Evolutionary conservation across 2,329 filamentous ascomycete species (phyloP).

Genomic region (Aspergillus pseudoterreus): DNA sequence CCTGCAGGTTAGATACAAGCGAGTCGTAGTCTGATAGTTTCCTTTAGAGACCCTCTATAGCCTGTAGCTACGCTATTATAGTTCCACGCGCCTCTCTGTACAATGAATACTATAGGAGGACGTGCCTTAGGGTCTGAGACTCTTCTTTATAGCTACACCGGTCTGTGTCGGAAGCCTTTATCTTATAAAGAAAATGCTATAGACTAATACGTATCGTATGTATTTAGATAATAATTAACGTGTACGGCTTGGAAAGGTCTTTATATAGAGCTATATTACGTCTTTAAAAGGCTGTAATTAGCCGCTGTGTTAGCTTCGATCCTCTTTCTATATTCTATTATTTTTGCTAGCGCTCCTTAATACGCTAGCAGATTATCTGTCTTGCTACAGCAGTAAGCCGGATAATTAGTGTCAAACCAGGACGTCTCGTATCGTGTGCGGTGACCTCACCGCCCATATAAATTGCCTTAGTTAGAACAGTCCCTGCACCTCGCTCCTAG

Average conservation of each 20-base stretch:
- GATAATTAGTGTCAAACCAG: too few relatives aligned
- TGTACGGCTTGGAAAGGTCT: background rate
- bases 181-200: slow-evolving; percentile 7
- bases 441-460: too few relatives aligned
- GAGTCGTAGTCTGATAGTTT: background rate
- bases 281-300: background rate
- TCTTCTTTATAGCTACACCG: slow-evolving; percentile 1
- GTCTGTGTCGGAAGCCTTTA: slow-evolving; percentile 4
- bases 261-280: background rate
- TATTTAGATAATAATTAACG: slow-evolving; percentile 7
- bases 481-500: too few relatives aligned
- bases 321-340: too few relatives aligned
- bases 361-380: too few relatives aligned
- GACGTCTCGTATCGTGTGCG: too few relatives aligned
- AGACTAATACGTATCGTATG: slow-evolving; percentile 7
- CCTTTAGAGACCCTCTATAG: too few relatives aligned
- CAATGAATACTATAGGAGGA: background rate
- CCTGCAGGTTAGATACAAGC: background rate
- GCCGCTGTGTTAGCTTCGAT: background rate
- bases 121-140: slow-evolving; percentile 4
- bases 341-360: too few relatives aligned
- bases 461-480: too few relatives aligned
- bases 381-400: too few relatives aligned
- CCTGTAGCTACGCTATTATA: background rate
- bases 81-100: background rate